Conservation (phyloP, 768 basidiomycete species). For the Lentinula sp. region DNA sequence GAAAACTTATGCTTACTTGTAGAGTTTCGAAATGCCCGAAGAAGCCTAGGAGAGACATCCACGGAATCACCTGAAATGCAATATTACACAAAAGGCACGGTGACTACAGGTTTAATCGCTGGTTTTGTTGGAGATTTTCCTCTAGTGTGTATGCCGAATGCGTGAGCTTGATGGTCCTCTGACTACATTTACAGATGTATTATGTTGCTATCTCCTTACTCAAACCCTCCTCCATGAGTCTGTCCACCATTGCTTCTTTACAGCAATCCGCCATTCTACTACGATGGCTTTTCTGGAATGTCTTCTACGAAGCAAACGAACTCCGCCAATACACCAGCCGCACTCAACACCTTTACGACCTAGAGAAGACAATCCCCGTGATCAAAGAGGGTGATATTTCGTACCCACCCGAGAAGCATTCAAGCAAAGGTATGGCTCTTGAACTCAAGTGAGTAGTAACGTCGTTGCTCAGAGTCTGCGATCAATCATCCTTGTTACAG, state of each 20-base stretch:
- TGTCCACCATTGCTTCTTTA: constrained; percentile 1
- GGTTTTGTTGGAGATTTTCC: constrained; percentile 1
- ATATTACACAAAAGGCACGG: not conserved
- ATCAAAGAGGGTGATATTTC: constrained; percentile 3
- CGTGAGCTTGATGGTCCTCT: not conserved
- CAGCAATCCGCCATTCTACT: not conserved
- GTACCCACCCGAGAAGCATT: not conserved
- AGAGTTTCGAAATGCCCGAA: constrained; percentile 1
- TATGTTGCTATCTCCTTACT: not conserved
- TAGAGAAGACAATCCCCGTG: not conserved
- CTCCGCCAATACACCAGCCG: not conserved
- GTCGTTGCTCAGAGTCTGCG: not conserved
- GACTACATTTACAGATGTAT: not conserved
- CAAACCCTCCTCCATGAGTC: not conserved
- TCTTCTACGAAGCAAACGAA: not conserved
- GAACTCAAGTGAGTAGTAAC: not conserved
- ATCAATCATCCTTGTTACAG: constrained; percentile 20
- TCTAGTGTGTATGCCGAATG: not conserved
- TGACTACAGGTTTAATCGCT: not conserved
- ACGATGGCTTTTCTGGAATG: constrained; percentile 2
- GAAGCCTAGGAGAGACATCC: not conserved
- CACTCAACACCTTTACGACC: not conserved
- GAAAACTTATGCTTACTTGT: not conserved
- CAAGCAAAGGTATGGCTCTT: constrained; percentile 3
- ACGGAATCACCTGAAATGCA: not conserved